phyloP scores from a whole-genome alignment of 2,329 filamentous ascomycete species.

The Aspergillus aculeatinus region DNA sequence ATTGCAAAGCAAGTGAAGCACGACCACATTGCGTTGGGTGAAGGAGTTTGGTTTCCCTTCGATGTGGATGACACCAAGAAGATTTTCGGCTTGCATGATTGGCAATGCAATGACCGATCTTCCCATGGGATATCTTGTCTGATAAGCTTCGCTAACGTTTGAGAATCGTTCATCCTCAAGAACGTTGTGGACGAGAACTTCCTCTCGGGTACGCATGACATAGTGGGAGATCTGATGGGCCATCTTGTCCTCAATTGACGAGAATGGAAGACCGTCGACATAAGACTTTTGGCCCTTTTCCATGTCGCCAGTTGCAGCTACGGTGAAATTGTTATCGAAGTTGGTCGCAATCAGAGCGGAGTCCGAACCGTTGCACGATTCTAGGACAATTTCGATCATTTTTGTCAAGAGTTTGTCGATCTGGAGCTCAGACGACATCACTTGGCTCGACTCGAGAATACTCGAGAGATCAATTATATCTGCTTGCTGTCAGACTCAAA shows the following conservation, averaged over 20 bases:
- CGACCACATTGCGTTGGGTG: slow-evolving; percentile 57
- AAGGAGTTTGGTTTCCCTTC: slow-evolving; percentile 64
- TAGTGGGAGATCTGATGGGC: slow-evolving; percentile 63
- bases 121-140: slow-evolving; percentile 56
- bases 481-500: slow-evolving; percentile 43
- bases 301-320: slow-evolving; percentile 60
- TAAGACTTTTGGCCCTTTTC: slow-evolving; percentile 56
- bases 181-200: slow-evolving; percentile 63
- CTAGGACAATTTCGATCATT: slow-evolving; percentile 64
- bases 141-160: slow-evolving; percentile 58
- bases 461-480: slow-evolving; percentile 65
- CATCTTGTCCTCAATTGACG: slow-evolving; percentile 58
- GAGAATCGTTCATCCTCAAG: slow-evolving; percentile 65
- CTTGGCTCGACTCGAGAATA: slow-evolving; percentile 64
- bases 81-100: slow-evolving; percentile 59
- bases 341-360: slow-evolving; percentile 62
- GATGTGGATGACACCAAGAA: slow-evolving; percentile 62
- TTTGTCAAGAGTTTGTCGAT: slow-evolving; percentile 63
- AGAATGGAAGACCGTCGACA: slow-evolving; percentile 55
- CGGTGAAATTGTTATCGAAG: slow-evolving; percentile 58
- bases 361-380: slow-evolving; percentile 61
- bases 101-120: slow-evolving; percentile 63
- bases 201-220: slow-evolving; percentile 61
- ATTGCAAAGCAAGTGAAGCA: slow-evolving; percentile 59
- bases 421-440: slow-evolving; percentile 64